Percentiles rank a stretch among this genome's conserved stretches.
phyloP scores from a whole-genome alignment of 169 alveolate species.

The Plasmodium vivax region DNA sequence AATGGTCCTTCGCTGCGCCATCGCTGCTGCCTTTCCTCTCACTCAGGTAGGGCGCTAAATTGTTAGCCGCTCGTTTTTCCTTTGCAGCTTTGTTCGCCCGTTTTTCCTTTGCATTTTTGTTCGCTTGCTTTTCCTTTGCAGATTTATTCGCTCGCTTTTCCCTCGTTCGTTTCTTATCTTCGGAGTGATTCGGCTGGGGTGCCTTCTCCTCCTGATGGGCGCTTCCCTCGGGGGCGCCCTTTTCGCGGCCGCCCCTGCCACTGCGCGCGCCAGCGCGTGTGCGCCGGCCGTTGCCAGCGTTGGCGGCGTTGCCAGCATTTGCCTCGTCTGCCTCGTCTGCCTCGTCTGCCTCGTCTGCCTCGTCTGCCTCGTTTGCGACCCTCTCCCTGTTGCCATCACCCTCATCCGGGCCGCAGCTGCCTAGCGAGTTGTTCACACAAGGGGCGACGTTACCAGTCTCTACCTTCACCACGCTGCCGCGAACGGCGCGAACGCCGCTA shows the following conservation, averaged over 20 bases:
- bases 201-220: not conserved
- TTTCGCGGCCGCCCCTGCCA: not conserved
- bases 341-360: too few relatives aligned
- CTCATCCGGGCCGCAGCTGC: not conserved
- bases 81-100: not conserved
- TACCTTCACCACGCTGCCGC: not conserved
- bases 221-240: not conserved
- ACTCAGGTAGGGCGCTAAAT: slow-evolving; percentile 24
- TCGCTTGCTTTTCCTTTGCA: slow-evolving; percentile 3
- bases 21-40: not conserved
- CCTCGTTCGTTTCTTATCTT: not conserved
- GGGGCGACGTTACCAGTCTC: not conserved
- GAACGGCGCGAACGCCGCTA: too few relatives aligned
- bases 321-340: not conserved
- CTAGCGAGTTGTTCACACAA: not conserved
- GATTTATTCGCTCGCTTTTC: not conserved
- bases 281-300: not conserved
- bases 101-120: slow-evolving; percentile 6
- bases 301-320: not conserved
- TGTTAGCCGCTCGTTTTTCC: slow-evolving; percentile 14
- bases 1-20: slow-evolving; percentile 2
- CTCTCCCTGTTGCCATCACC: not conserved
- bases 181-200: not conserved
- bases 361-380: too few relatives aligned
- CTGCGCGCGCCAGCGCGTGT: not conserved